These are phyloP conservation scores for Tricholoma terreum DNA, from an alignment of 768 basidiomycete species.

Conservation along the genomic window DNA sequence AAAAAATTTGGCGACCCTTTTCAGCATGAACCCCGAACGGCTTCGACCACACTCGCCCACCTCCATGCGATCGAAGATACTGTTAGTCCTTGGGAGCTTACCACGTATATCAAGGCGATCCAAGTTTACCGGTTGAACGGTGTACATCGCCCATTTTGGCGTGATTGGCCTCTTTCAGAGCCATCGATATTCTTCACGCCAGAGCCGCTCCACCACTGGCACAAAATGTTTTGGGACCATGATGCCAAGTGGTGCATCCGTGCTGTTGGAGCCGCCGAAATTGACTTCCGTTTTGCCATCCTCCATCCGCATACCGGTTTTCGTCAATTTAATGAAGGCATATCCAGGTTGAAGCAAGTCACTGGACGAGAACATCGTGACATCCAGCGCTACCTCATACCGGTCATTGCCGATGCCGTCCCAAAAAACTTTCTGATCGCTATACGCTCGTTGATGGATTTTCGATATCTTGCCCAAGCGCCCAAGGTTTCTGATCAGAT, in stretches of 20 bases:
- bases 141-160: constrained; percentile 36
- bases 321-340: constrained; percentile 36
- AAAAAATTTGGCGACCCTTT: constrained; percentile 28
- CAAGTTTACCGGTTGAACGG: constrained; percentile 26
- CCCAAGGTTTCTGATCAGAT: neutral
- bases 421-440: constrained; percentile 26
- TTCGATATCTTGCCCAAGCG: neutral
- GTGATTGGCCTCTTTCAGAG: constrained; percentile 32
- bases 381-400: constrained; percentile 33
- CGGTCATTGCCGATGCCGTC: constrained; percentile 32
- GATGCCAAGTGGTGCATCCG: constrained; percentile 36
- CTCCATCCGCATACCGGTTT: constrained; percentile 34
- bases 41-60: constrained; percentile 14
- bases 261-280: constrained; percentile 26
- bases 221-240: no score
- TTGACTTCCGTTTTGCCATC: constrained; percentile 35
- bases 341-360: constrained; percentile 38
- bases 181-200: constrained; percentile 31
- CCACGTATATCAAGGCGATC: constrained; percentile 19
- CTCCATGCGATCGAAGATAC: constrained; percentile 9
- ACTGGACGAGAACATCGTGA: constrained; percentile 39
- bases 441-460: constrained; percentile 17
- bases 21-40: constrained; percentile 22
- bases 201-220: no score
- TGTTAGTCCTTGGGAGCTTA: constrained; percentile 23